Evolutionary conservation across 257 asterid species (phyloP), one percentile per base, ranked within the genome.

Genomic region (Coffea eugenioides): DNA sequence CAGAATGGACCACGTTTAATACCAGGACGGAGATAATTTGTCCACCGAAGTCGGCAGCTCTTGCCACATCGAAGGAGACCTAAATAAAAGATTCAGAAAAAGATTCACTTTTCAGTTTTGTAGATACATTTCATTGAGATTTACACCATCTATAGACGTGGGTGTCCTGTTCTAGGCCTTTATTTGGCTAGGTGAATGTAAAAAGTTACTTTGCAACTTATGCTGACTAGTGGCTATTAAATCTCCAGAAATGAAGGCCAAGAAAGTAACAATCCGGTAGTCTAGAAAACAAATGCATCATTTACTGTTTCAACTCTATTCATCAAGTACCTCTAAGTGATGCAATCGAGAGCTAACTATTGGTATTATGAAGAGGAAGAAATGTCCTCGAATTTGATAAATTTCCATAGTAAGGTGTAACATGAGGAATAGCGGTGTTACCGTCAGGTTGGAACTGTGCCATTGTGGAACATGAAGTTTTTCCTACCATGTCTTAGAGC

Each of bases 1-100:
- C 77, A 84, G 36, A 92, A 92, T 67, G 89, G 88, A 52, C 97
- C 94, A 1, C 93, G 94, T 69, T 72, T 86, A 8, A 91, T 88
- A 86, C 85, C 87, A 3, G 97, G 97, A 72, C 94, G 90, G 70
- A 92, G 91, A 77, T 92, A 92, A 84, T 92, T 92, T 66, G 85
- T 83, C 96, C 96, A 92, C 43, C 97, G 91, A 78, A 92, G 97
- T 64, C 97, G 86, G 77, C 97, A 92, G 83, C 97, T 91, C 92
- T 92, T 92, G 68, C 94, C 96, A 86, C 93, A 91, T 51, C 96
- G 88, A 13, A 43, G 85, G 56, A 92, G 93, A 76, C 97, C 97
- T 92, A 87, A 73, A 66, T 27, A 77, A 39, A 39, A 71, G 77
- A 71, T 71, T 80, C 54, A 80, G 61, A 83, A 79, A 36, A 64